Percentiles rank a stretch among this genome's conserved stretches.
Conservation (phyloP, 2,329 filamentous ascomycete species). For the Karstenula rhodostoma region DNA sequence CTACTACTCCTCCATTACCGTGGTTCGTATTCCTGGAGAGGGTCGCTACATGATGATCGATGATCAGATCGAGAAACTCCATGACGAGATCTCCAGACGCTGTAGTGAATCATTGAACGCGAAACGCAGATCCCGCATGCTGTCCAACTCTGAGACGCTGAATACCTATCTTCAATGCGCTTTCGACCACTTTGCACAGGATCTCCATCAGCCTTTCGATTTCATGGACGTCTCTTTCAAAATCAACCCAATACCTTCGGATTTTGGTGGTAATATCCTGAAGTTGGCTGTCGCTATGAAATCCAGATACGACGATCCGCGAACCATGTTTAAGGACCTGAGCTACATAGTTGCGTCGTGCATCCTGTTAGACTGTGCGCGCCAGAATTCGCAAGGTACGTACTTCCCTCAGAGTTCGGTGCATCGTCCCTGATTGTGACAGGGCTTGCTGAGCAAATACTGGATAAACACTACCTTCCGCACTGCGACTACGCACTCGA, state of each 20-base stretch:
- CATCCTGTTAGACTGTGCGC: slow-evolving; percentile 58
- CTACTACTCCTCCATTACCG: slow-evolving; percentile 12
- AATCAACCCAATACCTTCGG: slow-evolving; percentile 56
- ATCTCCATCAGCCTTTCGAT: slow-evolving; percentile 59
- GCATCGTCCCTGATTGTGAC: not conserved
- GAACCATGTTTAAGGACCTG: slow-evolving; percentile 54
- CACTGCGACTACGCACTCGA: slow-evolving; percentile 55
- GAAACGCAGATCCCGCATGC: slow-evolving; percentile 51
- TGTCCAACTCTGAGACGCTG: slow-evolving; percentile 57
- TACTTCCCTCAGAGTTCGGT: not conserved
- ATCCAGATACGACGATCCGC: slow-evolving; percentile 42
- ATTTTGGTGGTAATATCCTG: slow-evolving; percentile 61
- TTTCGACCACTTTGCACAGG: slow-evolving; percentile 59
- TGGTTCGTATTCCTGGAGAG: slow-evolving; percentile 14
- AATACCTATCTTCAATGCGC: slow-evolving; percentile 59
- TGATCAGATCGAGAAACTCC: slow-evolving; percentile 6
- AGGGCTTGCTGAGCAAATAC: slow-evolving; percentile 2
- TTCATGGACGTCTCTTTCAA: slow-evolving; percentile 58
- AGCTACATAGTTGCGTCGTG: slow-evolving; percentile 61
- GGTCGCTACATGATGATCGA: slow-evolving; percentile 17
- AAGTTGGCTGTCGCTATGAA: slow-evolving; percentile 56
- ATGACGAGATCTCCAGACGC: not conserved
- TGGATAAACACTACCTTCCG: slow-evolving; percentile 48
- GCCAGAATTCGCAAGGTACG: slow-evolving; percentile 44
- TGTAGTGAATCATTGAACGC: not conserved